Base-by-base conservation (phyloP, 2,329 filamentous ascomycete species). In the Grosmannia clavigera region DNA sequence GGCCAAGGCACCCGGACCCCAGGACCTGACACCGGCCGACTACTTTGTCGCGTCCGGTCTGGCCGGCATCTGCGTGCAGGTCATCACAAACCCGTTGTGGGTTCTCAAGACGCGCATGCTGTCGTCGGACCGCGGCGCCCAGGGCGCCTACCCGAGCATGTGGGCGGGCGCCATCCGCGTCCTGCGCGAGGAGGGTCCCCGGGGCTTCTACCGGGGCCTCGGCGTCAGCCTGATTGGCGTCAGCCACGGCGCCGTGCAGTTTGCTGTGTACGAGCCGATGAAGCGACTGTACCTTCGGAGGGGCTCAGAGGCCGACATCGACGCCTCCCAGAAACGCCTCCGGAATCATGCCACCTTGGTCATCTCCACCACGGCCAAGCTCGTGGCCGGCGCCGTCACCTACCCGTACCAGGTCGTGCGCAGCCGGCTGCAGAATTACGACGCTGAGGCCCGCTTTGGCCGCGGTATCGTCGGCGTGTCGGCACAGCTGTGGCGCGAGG, bases 81-180 rank as follows among this genome's bases (percentile, higher is more conserved):
- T 89, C 35, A 79, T 92, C 65, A 97, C 94, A 35, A 97, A 97
- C 70, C 94, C 94, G 2, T 86, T 99, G 67, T 99, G 94, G 94
- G 94, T 99, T 3, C 84, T 99, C 71, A 97, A 97, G 77, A 97
- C 92, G 10, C 87, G 94, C 64, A 97, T 99, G 91, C 78, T 97
- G 29, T 90, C 91, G 35, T 92, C 89, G 4, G 89, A 94, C 65
- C 82, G 83, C 57, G 78, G 82, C 59, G 80, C 84, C 6, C 81
- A 80, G 2, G 90, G 90, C 16, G 94, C 92, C 1, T 99, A 99
- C 73, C 80, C 82, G 19, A 86, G 83, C 65, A 89, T 96, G 77
- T 75, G 79, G 65, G 80, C 85, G 56, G 94, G 94, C 33, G 81
- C 85, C 2, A 72, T 71, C 46, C 80, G 83, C 53, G 82, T 99